Conservation (phyloP, 345 rosid species). For the Cardamine resedifolia region DNA sequence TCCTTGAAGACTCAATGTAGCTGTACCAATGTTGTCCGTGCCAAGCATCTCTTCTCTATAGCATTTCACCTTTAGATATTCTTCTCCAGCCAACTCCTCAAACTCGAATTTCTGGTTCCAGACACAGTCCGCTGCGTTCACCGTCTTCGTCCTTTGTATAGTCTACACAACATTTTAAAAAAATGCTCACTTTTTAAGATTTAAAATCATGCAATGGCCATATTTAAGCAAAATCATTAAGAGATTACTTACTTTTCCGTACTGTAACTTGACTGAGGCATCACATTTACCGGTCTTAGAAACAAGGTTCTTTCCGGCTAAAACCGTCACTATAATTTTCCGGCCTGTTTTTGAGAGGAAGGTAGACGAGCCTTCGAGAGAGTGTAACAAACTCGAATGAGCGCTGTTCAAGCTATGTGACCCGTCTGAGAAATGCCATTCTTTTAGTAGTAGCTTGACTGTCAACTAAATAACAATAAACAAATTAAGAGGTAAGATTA, state of each 20-base stretch:
- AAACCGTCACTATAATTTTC: conserved; percentile 55
- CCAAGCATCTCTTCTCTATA: conserved; percentile 72
- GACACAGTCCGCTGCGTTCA: conserved; percentile 45
- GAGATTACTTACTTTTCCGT: conserved; percentile 65
- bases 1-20: conserved; percentile 87
- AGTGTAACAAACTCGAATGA: conserved; percentile 44
- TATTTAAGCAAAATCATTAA: background rate
- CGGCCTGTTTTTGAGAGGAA: conserved; percentile 68
- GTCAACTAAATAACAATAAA: conserved; percentile 56
- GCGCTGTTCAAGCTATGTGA: conserved; percentile 61
- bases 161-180: conserved; percentile 41
- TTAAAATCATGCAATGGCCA: background rate
- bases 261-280: conserved; percentile 83
- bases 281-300: conserved; percentile 63
- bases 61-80: conserved; percentile 79
- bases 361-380: conserved; percentile 56
- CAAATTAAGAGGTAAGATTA: background rate
- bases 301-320: conserved; percentile 68
- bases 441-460: conserved; percentile 75
- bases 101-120: conserved; percentile 89
- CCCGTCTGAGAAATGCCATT: conserved; percentile 97
- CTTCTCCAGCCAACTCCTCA: conserved; percentile 82
- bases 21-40: conserved; percentile 77
- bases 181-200: background rate
- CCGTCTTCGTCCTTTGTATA: conserved; percentile 63